Percentiles rank a stretch among this genome's conserved stretches.
Conservation (phyloP, 2,329 filamentous ascomycete genomes). For the Fusarium longipes region DNA sequence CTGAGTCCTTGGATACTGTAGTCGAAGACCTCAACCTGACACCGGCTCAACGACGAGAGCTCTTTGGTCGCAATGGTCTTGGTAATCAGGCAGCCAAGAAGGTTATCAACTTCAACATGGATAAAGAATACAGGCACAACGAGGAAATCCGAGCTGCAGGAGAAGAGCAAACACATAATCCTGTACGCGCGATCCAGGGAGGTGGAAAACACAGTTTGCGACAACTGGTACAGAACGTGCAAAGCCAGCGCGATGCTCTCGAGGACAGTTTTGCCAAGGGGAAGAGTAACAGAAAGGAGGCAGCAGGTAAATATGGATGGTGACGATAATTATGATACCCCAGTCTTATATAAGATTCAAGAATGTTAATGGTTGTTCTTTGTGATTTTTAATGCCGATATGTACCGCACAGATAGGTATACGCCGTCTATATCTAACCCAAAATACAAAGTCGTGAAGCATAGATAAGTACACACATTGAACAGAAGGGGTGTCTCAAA, state of each 20-base stretch:
- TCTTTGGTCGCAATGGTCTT: constrained; percentile 77
- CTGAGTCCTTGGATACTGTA: constrained; percentile 74
- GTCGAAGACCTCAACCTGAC: constrained; percentile 84
- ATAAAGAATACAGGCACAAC: constrained; percentile 87
- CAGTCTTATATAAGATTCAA: constrained; percentile 16
- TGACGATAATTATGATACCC: constrained; percentile 50
- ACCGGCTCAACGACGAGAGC: constrained; percentile 78
- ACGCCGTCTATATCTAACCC: constrained; percentile 24
- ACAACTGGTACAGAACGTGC: constrained; percentile 86
- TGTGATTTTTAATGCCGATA: constrained; percentile 7
- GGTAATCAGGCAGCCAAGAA: constrained; percentile 58
- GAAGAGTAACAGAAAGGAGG: constrained; percentile 82
- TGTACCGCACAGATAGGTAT: not conserved
- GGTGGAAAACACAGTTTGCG: constrained; percentile 82
- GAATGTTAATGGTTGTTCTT: constrained; percentile 13
- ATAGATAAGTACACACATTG: constrained; percentile 3
- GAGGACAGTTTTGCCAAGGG: constrained; percentile 92
- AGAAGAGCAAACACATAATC: constrained; percentile 80
- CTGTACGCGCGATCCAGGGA: constrained; percentile 85
- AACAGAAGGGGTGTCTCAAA: constrained; percentile 23
- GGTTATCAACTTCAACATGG: constrained; percentile 89
- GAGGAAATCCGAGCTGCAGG: constrained; percentile 77
- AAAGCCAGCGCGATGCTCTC: constrained; percentile 84
- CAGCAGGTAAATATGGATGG: constrained; percentile 87
- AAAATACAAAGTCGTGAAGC: constrained; percentile 16